Percentiles rank a stretch among this genome's conserved stretches.
Conservation (phyloP, 495 filamentous ascomycete species). For the Tuber borchii region DNA sequence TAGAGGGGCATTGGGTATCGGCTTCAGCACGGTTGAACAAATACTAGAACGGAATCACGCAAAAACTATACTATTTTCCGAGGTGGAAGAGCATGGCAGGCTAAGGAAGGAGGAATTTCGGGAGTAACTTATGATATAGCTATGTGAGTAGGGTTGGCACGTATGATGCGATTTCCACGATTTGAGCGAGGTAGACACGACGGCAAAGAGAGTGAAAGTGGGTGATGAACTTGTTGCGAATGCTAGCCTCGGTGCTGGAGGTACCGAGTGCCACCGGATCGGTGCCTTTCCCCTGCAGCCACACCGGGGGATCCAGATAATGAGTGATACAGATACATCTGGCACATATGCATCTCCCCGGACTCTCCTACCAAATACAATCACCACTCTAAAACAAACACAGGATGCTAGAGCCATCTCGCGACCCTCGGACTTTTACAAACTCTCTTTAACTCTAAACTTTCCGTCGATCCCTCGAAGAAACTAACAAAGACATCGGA, state of each 20-base stretch:
- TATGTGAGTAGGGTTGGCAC: constrained; percentile 45
- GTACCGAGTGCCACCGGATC: constrained; percentile 41
- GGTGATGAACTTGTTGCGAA: too few species aligned
- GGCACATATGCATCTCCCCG: constrained; percentile 44
- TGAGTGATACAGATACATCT: constrained; percentile 40
- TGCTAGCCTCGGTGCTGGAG: too few species aligned
- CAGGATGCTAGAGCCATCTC: constrained; percentile 47
- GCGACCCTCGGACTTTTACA: constrained; percentile 54
- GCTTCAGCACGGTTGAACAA: constrained; percentile 48
- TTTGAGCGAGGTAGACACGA: constrained; percentile 42
- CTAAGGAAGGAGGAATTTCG: constrained; percentile 45
- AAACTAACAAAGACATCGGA: constrained; percentile 54
- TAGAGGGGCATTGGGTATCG: constrained; percentile 24
- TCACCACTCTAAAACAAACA: constrained; percentile 42
- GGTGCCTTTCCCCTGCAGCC: constrained; percentile 14
- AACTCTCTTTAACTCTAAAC: constrained; percentile 45
- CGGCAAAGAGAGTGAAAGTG: too few species aligned
- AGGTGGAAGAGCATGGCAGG: constrained; percentile 47
- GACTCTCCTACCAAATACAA: constrained; percentile 45
- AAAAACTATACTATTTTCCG: constrained; percentile 48
- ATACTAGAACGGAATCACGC: constrained; percentile 49
- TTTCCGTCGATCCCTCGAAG: constrained; percentile 48
- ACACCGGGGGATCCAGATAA: neutral
- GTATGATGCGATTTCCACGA: constrained; percentile 46
- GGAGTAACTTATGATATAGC: constrained; percentile 45